Evolutionary conservation across 2,329 filamentous ascomycete species (phyloP), one percentile per base, ranked within the genome.

Genomic region (Scedosporium boydii): DNA sequence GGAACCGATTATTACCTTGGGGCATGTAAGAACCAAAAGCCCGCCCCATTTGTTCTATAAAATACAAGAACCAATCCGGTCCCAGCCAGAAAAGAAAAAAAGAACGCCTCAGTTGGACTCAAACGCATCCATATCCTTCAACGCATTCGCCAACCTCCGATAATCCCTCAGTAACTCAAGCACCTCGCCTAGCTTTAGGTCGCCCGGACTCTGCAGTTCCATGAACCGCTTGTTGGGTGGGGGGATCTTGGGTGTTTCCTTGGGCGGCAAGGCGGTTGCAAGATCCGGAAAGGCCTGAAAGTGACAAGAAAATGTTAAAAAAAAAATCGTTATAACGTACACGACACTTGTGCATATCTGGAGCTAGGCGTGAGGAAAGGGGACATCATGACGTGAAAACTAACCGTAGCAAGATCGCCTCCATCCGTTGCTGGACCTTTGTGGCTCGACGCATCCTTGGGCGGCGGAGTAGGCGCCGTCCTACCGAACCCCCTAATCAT

Each of bases 401-500:
- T 70, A 77, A 87, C 85, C 34, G 82, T 80, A 60, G 80, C 80
- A 51, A 87, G 66, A 67, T 87, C 82, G 6, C 78, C 83, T 6
- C 81, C 82, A 59, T 86, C 82, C 4, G 73, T 14, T 38, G 34
- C 69, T 16, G 72, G 67, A 56, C 72, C 66, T 63, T 76, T 74
- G 18, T 46, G 23, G 44, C 65, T 65, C 10, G 64, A 56, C 1
- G 58, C 57, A 29, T 77, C 74, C 62, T 73, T 78, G 18, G 78
- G 62, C 2, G 68, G 70, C n/a, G 72, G 18, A 5, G 69, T 55
- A 69, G 7, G 78, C 21, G 78, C 74, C 23, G 78, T 74, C 60
- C 88, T 79, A 1, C 90, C 89, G 68, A 96, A 93, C 0, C 87
- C 87, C 62, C 89, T 85, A 67, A 96, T 88, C 70, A 87, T 82